Percentiles rank a stretch among this genome's conserved stretches.
phyloP scores from a whole-genome alignment of 2,329 filamentous ascomycete species.

The Phoma sp. region DNA sequence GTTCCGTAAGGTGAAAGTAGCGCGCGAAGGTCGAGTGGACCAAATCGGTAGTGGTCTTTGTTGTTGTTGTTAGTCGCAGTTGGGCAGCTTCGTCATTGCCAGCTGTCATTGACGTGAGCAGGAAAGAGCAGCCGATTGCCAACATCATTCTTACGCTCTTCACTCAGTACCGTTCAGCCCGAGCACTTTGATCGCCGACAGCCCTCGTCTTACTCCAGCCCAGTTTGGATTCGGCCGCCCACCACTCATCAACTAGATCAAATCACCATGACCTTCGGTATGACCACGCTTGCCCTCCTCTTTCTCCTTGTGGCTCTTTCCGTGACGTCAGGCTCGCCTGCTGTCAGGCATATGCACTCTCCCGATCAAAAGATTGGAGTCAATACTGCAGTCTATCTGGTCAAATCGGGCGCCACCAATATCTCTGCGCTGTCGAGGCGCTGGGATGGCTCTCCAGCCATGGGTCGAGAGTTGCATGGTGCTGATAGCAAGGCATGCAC shows the following conservation, averaged over 20 bases:
- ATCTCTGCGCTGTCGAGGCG: background rate
- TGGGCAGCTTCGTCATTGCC: background rate
- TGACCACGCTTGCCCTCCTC: background rate
- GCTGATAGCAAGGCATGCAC: slow-evolving; percentile 3
- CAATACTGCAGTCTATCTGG: no score
- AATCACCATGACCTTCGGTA: background rate
- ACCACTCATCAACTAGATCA: background rate
- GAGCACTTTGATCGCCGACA: background rate
- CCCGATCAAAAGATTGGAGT: background rate
- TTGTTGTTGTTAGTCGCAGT: background rate
- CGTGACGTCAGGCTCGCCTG: background rate
- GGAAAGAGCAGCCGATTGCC: background rate
- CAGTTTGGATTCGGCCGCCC: no score
- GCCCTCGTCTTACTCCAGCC: background rate
- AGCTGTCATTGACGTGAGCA: background rate
- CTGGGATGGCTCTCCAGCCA: slow-evolving; percentile 11
- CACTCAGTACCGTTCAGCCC: background rate
- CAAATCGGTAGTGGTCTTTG: no score
- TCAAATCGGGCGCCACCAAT: background rate
- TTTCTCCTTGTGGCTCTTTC: background rate
- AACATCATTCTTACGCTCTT: background rate
- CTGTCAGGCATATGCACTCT: background rate
- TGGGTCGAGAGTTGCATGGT: slow-evolving; percentile 1
- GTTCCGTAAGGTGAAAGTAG: background rate
- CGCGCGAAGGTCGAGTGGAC: no score